Evolutionary conservation across 2,329 filamentous ascomycete genomes (phyloP), one percentile per base, ranked within the genome.

Genomic region (Pestalotiopsis sp.): DNA sequence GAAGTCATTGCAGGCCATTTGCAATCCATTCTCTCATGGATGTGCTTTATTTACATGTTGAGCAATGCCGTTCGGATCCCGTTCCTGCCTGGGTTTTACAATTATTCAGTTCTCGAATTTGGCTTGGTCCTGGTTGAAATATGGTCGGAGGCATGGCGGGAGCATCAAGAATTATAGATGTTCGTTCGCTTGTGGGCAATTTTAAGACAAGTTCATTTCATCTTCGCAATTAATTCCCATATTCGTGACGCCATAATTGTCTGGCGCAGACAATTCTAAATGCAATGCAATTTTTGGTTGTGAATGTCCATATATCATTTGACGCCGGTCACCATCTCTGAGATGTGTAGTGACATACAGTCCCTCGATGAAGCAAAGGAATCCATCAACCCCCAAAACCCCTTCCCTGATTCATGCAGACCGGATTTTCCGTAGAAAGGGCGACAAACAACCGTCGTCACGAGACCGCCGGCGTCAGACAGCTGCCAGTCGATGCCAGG

Each of bases 301-400:
- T 83, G 82, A 88, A 84, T 88, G 87, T 87, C 86, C 87, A 83
- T 49, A 64, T 64, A 85, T 70, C 87, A 82, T 83, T 83, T 87
- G 88, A 90, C 88, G 87, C 88, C 88, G 83, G 84, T 87, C 88
- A 89, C 87, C 82, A 77, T 67, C 45, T 52, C 76, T 76, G 63
- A 66, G 68, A 65, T 69, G 63, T 75, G 69, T 86, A 41, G 85
- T 88, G 87, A 89, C 87, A 89, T 89, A 90, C 86, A 89, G 87
- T 86, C 86, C 86, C 84, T 82, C 82, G 84, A 84, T 81, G 78
- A 83, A 84, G 81, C 82, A 87, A 85, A 85, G 81, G 84, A 86
- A 77, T 83, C 81, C 83, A 85, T 83, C 81, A 84, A 69, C 71
- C 71, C 78, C 77, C 71, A 73, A 68, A 73, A 73, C 73, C 73